A percentile compares a stretch with the other conserved stretches of the same genome.
phyloP scores from a whole-genome alignment of 805 yeast species.

The Jamesozyma rosinii region DNA sequence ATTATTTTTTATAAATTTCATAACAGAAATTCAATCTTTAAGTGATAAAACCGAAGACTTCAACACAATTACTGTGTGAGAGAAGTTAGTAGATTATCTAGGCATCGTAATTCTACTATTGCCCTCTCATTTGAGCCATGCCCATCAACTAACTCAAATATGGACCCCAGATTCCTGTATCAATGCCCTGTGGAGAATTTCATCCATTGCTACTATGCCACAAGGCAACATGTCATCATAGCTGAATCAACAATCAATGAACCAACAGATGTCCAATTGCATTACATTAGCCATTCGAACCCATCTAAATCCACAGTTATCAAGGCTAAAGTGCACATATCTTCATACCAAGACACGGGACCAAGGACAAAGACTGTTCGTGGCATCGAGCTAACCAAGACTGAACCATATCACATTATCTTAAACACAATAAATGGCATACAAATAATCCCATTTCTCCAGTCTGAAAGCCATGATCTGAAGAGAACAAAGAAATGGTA shows the following conservation, averaged over 20 bases:
- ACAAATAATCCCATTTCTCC: slow-evolving; percentile 9
- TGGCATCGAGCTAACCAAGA: slow-evolving; percentile 4
- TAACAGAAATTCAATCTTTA: too few species aligned
- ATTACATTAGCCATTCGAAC: slow-evolving; percentile 2
- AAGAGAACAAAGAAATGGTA: slow-evolving; percentile 1
- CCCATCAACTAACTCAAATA: too few species aligned
- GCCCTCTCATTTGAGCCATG: too few species aligned
- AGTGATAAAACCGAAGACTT: too few species aligned
- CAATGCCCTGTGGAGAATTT: slow-evolving; percentile 5
- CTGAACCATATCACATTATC: slow-evolving; percentile 5
- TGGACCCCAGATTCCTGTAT: slow-evolving; percentile 1
- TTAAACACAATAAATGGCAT: slow-evolving; percentile 13
- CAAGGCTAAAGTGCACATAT: not conserved
- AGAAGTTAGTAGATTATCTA: too few species aligned
- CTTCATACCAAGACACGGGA: not conserved
- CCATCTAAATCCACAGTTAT: slow-evolving; percentile 1
- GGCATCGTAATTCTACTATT: too few species aligned
- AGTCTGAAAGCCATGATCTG: not conserved
- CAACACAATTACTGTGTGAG: too few species aligned
- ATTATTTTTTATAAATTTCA: not conserved
- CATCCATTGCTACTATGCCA: slow-evolving; percentile 10
- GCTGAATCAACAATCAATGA: slow-evolving; percentile 8
- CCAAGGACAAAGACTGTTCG: slow-evolving; percentile 3
- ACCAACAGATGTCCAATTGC: slow-evolving; percentile 4
- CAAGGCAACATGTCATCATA: slow-evolving; percentile 5